Conservation (phyloP, 805 yeast genomes). For the Zygosaccharomyces rouxii region DNA sequence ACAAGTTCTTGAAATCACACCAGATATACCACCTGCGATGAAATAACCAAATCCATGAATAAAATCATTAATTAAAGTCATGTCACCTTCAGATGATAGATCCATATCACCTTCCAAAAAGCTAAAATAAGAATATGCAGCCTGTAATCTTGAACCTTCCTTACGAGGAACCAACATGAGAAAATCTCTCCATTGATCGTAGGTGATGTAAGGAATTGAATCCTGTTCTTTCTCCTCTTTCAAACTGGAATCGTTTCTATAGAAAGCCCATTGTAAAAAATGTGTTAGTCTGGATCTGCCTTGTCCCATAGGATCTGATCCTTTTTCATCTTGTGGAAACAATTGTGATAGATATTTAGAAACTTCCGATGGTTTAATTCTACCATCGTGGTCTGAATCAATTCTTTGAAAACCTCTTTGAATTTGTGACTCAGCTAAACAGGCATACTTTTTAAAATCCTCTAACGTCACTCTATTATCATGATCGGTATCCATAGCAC, state of each 20-base stretch:
- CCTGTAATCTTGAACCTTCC: slow-evolving; percentile 68
- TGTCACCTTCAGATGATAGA: slow-evolving; percentile 87
- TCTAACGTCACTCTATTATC: slow-evolving; percentile 57
- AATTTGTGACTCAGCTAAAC: slow-evolving; percentile 67
- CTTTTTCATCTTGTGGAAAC: slow-evolving; percentile 29
- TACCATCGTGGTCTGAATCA: slow-evolving; percentile 72
- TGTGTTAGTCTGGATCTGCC: slow-evolving; percentile 15
- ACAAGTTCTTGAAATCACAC: slow-evolving; percentile 91
- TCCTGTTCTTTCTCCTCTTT: slow-evolving; percentile 11
- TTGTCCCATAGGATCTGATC: slow-evolving; percentile 3
- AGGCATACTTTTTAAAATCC: slow-evolving; percentile 62
- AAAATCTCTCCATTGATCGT: slow-evolving; percentile 82
- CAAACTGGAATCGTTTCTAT: slow-evolving; percentile 2
- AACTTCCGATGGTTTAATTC: slow-evolving; percentile 60
- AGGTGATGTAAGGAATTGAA: slow-evolving; percentile 55
- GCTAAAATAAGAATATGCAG: slow-evolving; percentile 67
- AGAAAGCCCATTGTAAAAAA: slow-evolving; percentile 34
- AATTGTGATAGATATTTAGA: slow-evolving; percentile 56
- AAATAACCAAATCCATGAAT: slow-evolving; percentile 85
- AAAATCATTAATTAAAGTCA: slow-evolving; percentile 73
- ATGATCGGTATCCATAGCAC: slow-evolving; percentile 52
- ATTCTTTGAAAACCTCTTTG: slow-evolving; percentile 60
- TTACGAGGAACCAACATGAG: slow-evolving; percentile 76
- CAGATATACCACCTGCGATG: slow-evolving; percentile 91
- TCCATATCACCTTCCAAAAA: slow-evolving; percentile 70